Evolutionary conservation across 1,139 yeast species (phyloP).

Genomic region (Pichia kudriavzevii): DNA sequence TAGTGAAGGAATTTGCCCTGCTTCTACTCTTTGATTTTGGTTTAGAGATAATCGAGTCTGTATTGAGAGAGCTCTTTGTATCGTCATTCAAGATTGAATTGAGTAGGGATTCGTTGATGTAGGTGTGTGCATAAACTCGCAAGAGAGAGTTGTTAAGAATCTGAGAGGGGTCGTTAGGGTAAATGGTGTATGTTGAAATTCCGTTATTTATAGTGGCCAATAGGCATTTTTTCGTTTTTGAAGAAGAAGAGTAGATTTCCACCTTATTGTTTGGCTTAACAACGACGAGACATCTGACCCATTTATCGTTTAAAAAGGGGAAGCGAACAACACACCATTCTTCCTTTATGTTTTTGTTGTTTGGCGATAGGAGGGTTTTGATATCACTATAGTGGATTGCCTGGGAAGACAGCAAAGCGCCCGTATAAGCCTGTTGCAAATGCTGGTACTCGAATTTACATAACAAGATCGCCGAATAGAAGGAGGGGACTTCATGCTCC

Average conservation of each 20-base stretch:
- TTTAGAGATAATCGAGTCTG: conserved; percentile 1
- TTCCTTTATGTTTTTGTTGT: conserved; percentile 35
- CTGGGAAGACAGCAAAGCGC: conserved; percentile 47
- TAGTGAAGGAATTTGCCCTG: conserved; percentile 17
- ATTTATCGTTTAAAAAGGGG: conserved; percentile 48
- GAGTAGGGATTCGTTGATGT: conserved; percentile 33
- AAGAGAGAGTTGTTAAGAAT: conserved; percentile 47
- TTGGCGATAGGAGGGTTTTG: conserved; percentile 42
- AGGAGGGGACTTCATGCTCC: conserved; percentile 32
- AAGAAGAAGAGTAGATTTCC: conserved; percentile 41
- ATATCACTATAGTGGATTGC: conserved; percentile 48
- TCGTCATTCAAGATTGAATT: conserved; percentile 20
- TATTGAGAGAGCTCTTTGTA: conserved; percentile 10
- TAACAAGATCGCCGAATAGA: conserved; percentile 42
- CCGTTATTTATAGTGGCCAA: conserved; percentile 40
- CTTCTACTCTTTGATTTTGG: conserved; percentile 2
- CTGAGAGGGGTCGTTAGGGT: conserved; percentile 47
- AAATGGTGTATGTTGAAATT: conserved; percentile 40
- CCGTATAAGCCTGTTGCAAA: conserved; percentile 50
- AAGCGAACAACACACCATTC: conserved; percentile 54
- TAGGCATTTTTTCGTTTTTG: conserved; percentile 37
- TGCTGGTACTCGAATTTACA: conserved; percentile 44
- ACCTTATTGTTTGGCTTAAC: conserved; percentile 36
- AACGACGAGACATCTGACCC: conserved; percentile 45
- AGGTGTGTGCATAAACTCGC: conserved; percentile 44